Conservation (phyloP, 2,329 filamentous ascomycete genomes). For the Colletotrichum australisinense region DNA sequence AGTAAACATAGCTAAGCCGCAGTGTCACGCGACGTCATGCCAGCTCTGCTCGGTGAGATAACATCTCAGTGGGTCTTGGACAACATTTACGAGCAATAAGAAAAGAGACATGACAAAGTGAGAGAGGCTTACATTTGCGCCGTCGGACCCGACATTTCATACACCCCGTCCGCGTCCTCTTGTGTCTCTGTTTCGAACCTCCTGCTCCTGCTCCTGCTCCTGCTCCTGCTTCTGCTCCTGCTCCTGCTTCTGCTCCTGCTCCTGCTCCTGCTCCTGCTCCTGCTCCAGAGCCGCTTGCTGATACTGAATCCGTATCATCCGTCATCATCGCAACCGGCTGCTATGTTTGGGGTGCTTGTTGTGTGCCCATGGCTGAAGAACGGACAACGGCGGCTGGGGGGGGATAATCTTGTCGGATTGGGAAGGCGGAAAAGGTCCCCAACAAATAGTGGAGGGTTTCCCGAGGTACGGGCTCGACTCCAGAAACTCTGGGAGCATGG, state of each 20-base stretch:
- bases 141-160: slow-evolving; percentile 60
- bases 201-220: not conserved
- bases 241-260: not conserved
- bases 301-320: slow-evolving; percentile 25
- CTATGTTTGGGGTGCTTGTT: not conserved
- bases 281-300: slow-evolving; percentile 5
- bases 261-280: not conserved
- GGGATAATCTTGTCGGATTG: slow-evolving; percentile 35
- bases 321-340: slow-evolving; percentile 17
- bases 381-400: not conserved
- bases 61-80: not conserved
- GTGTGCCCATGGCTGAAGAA: slow-evolving; percentile 14
- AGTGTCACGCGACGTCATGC: not conserved
- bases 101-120: not conserved
- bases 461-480: slow-evolving; percentile 12
- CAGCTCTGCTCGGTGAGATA: not conserved
- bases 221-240: not conserved
- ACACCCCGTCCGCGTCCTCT: slow-evolving; percentile 56
- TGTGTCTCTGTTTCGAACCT: slow-evolving; percentile 30
- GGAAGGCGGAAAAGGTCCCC: slow-evolving; percentile 28
- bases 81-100: not conserved
- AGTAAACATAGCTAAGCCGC: not conserved
- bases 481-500: not conserved
- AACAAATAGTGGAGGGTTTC: slow-evolving; percentile 20
- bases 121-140: slow-evolving; percentile 55